phyloP scores from a whole-genome alignment of 2,329 filamentous ascomycete species.

The Aspergillus aculeatinus region DNA sequence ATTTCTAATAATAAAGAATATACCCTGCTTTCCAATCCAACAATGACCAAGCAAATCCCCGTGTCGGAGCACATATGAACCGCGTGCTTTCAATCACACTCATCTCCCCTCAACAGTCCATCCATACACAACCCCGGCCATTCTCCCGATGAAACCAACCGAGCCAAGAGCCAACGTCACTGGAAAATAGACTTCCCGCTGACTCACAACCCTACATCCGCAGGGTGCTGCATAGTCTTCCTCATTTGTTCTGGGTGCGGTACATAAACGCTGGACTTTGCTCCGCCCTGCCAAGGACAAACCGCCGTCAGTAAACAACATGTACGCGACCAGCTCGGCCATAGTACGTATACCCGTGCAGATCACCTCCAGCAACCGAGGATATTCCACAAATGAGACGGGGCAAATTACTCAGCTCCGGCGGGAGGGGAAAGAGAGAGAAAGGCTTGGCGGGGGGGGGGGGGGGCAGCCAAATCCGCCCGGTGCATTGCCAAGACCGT shows the following conservation, averaged over 20 bases:
- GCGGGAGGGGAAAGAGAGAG: neutral
- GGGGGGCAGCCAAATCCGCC: no score
- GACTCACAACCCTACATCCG: neutral
- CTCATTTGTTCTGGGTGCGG: no score
- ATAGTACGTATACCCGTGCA: neutral
- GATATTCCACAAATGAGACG: neutral
- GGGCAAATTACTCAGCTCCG: neutral
- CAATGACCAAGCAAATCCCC: no score
- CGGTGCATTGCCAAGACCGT: neutral
- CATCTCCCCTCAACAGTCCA: no score
- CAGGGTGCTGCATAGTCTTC: no score
- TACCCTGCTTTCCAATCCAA: no score
- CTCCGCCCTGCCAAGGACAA: neutral
- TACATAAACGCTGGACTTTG: neutral
- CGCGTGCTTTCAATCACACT: no score
- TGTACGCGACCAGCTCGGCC: neutral
- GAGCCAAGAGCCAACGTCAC: neutral
- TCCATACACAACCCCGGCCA: no score
- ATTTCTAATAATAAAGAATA: no score
- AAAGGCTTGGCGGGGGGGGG: neutral
- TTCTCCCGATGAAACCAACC: no score
- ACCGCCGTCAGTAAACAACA: neutral
- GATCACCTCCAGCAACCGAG: neutral
- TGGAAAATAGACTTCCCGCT: neutral
- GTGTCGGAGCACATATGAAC: no score